These are phyloP conservation scores for Sporopachydermia lactativora DNA, from an alignment of 805 yeast genomes.

Conservation along the genomic window DNA sequence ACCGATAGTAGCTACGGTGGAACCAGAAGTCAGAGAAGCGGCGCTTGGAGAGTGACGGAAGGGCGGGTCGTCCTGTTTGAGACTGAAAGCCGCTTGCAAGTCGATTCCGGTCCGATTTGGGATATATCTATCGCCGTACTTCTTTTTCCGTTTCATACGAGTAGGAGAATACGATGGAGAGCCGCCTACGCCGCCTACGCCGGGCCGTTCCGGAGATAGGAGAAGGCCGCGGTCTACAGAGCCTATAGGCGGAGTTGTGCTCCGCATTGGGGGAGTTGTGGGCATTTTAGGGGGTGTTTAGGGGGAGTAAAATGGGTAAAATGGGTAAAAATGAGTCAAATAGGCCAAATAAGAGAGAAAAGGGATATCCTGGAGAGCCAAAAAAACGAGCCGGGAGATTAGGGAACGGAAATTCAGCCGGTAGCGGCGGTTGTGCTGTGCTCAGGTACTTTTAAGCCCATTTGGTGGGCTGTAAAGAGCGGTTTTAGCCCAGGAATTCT, in stretches of 20 bases:
- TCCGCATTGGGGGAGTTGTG: not conserved
- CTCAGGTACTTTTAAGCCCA: too few species aligned
- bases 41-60: constrained; percentile 17
- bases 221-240: not conserved
- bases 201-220: not conserved
- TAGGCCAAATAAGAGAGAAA: too few species aligned
- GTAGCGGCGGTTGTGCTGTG: too few species aligned
- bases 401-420: too few species aligned
- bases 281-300: too few species aligned
- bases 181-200: not conserved
- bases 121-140: constrained; percentile 74
- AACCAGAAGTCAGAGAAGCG: constrained; percentile 3
- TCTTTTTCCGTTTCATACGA: constrained; percentile 29
- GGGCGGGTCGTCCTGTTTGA: constrained; percentile 30
- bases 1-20: constrained; percentile 7
- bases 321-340: too few species aligned
- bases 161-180: not conserved
- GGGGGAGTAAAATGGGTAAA: too few species aligned
- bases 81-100: constrained; percentile 69
- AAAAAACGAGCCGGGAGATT: too few species aligned
- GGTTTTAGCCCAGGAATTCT: too few species aligned
- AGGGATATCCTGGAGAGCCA: too few species aligned
- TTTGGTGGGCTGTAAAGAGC: too few species aligned
- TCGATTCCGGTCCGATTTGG: constrained; percentile 82
- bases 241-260: not conserved